phyloP scores from a whole-genome alignment of 768 basidiomycete genomes.

The Botryobasidium botryosum region DNA sequence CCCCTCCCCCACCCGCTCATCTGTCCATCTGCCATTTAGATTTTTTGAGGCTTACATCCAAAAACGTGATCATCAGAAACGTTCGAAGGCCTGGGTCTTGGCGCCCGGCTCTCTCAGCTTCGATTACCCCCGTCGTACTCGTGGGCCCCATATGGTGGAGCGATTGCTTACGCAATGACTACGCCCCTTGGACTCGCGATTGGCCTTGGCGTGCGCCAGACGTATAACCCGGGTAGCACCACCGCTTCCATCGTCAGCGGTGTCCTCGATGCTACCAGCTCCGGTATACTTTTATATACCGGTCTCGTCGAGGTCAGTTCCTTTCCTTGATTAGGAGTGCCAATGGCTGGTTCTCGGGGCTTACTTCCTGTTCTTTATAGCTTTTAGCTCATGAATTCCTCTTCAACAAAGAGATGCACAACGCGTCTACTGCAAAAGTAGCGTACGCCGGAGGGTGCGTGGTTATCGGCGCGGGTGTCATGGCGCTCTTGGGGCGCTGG shows the following conservation, averaged over 20 bases:
- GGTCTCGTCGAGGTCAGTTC: slow-evolving; percentile 63
- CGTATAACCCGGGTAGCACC: slow-evolving; percentile 67
- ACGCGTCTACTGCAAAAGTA: slow-evolving; percentile 45
- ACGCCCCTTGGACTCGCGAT: slow-evolving; percentile 81
- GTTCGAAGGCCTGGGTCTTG: slow-evolving; percentile 89
- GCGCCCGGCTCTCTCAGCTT: slow-evolving; percentile 73
- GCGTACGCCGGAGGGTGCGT: slow-evolving; percentile 61
- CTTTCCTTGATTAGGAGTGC: background rate
- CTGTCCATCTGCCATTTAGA: background rate
- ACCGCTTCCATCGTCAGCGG: slow-evolving; percentile 74
- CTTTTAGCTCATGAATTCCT: slow-evolving; percentile 90
- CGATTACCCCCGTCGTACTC: slow-evolving; percentile 35
- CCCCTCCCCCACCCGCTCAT: background rate
- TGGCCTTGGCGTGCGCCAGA: slow-evolving; percentile 55
- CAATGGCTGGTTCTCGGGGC: background rate
- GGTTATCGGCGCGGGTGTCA: slow-evolving; percentile 68
- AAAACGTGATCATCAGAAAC: slow-evolving; percentile 35
- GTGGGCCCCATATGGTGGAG: slow-evolving; percentile 42
- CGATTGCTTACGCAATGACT: slow-evolving; percentile 50
- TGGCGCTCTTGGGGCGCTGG: slow-evolving; percentile 85
- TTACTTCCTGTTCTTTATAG: slow-evolving; percentile 14
- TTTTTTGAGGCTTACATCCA: background rate
- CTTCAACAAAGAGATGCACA: slow-evolving; percentile 73
- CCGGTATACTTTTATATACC: slow-evolving; percentile 80
- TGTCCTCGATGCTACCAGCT: slow-evolving; percentile 64